Conservation (phyloP, 805 yeast genomes). For the Candida boleticola region DNA sequence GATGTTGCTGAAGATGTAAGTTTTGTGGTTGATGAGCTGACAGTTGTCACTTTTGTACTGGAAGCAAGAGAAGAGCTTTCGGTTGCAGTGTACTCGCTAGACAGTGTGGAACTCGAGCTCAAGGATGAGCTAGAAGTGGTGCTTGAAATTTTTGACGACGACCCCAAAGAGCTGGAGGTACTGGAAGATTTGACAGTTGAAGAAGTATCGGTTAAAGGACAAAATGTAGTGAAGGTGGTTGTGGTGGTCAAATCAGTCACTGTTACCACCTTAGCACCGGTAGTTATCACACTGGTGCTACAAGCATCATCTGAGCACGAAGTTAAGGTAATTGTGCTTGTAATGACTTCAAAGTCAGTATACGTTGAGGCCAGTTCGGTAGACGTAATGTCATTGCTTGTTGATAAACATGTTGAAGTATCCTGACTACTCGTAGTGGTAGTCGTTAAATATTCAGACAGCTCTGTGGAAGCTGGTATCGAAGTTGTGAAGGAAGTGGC, state of each 20-base stretch:
- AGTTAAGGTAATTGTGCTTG: background rate
- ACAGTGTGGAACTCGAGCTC: too few species aligned
- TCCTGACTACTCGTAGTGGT: background rate
- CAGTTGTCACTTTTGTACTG: too few species aligned
- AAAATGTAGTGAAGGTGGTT: slow-evolving; percentile 16
- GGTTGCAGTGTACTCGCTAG: too few species aligned
- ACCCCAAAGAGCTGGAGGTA: too few species aligned
- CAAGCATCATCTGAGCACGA: background rate
- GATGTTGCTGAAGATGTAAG: too few species aligned
- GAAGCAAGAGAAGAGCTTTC: too few species aligned
- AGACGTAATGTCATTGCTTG: too few species aligned
- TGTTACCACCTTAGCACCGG: background rate
- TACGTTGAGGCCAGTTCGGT: too few species aligned
- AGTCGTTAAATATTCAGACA: background rate
- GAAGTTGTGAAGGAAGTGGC: background rate
- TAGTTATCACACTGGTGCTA: background rate
- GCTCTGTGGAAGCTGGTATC: background rate
- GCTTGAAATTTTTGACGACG: too few species aligned
- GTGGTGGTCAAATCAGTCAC: slow-evolving; percentile 2
- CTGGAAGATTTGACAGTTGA: background rate
- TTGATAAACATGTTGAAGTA: too few species aligned
- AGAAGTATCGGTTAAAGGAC: slow-evolving; percentile 12
- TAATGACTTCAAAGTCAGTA: background rate
- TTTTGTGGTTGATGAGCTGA: too few species aligned
- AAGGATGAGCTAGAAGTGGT: too few species aligned